Evolutionary conservation across 441 rosid species (phyloP).

Genomic region (Euphorbia schlechtendalii): DNA sequence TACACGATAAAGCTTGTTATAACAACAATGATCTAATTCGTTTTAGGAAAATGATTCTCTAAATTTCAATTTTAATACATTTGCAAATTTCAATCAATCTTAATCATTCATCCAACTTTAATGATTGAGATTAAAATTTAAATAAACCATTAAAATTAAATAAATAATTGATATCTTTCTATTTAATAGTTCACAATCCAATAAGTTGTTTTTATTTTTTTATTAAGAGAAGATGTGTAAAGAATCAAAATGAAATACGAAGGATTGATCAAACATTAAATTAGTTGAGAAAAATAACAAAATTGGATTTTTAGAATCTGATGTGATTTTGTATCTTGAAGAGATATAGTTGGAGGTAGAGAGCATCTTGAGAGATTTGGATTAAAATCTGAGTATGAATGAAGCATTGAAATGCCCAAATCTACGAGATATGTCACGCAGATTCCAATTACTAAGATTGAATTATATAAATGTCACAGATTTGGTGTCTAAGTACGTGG

Average conservation of each 20-base stretch:
- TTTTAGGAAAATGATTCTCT: no score
- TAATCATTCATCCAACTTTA: no score
- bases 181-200: no score
- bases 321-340: not conserved
- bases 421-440: constrained; percentile 30
- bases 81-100: no score
- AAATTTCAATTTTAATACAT: no score
- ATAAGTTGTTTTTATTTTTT: not conserved
- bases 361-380: constrained; percentile 10
- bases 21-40: no score
- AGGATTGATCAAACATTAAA: not conserved
- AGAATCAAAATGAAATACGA: not conserved
- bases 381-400: constrained; percentile 31
- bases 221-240: not conserved
- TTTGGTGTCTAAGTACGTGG: constrained; percentile 8
- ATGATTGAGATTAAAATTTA: no score
- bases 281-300: not conserved
- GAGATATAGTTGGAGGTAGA: not conserved
- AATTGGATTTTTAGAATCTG: constrained; percentile 9
- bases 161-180: no score
- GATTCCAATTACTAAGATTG: constrained; percentile 13
- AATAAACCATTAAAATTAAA: no score
- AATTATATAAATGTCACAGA: constrained; percentile 14
- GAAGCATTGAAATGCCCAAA: constrained; percentile 18
- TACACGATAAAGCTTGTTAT: no score